These are phyloP conservation scores for Diaporthe vaccinii DNA, from an alignment of 2,329 filamentous ascomycete species.

Conservation along the genomic window DNA sequence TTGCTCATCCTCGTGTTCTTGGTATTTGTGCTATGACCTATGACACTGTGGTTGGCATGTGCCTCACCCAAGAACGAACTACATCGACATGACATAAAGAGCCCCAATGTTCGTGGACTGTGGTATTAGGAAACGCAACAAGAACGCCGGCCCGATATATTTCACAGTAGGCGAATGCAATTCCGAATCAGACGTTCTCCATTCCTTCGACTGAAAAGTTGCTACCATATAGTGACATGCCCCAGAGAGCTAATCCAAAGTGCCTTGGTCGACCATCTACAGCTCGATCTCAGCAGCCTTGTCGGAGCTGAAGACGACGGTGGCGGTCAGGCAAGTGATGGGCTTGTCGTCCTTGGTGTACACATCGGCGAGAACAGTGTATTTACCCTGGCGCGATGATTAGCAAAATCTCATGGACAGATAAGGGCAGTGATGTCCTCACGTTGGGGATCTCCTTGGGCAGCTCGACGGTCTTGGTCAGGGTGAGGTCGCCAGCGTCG, in stretches of 20 bases:
- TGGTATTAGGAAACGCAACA: constrained; percentile 36
- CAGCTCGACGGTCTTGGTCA: constrained; percentile 87
- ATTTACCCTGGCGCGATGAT: constrained; percentile 76
- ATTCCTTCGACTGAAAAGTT: constrained; percentile 16
- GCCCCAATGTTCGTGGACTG: constrained; percentile 5
- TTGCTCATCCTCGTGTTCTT: background rate
- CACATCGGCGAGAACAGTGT: constrained; percentile 90
- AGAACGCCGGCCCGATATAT: constrained; percentile 39
- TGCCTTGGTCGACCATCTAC: background rate
- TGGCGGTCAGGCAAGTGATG: constrained; percentile 89
- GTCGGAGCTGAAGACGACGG: constrained; percentile 70
- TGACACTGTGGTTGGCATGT: background rate
- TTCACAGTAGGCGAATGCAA: constrained; percentile 38
- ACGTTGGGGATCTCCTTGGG: constrained; percentile 91
- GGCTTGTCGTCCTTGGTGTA: constrained; percentile 78
- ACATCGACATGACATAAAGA: constrained; percentile 16
- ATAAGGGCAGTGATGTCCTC: constrained; percentile 55
- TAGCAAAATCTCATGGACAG: constrained; percentile 1
- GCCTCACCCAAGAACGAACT: constrained; percentile 13
- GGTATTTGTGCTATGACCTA: background rate
- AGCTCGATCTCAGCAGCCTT: constrained; percentile 39
- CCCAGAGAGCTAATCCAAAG: background rate
- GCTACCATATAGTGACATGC: background rate
- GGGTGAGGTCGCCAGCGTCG: constrained; percentile 78
- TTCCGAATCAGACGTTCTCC: constrained; percentile 27